Percentiles rank a stretch among this genome's conserved stretches.
These are phyloP conservation scores for Russula virescens DNA, from an alignment of 768 basidiomycete genomes.

Conservation along the genomic window DNA sequence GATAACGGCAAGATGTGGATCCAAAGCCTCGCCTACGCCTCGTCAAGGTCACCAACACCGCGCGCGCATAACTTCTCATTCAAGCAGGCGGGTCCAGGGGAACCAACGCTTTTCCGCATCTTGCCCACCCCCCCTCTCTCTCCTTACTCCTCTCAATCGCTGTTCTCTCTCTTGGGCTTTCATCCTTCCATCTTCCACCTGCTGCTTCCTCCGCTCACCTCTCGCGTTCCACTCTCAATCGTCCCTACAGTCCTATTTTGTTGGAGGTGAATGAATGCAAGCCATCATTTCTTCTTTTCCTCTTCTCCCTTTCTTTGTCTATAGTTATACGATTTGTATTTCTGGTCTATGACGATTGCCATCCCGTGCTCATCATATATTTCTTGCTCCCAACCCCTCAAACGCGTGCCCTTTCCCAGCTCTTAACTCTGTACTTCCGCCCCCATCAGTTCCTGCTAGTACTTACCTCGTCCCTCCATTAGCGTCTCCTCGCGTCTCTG, in stretches of 20 bases:
- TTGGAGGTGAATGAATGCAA: slow-evolving; percentile 14
- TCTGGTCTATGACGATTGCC: slow-evolving; percentile 7
- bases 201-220: background rate
- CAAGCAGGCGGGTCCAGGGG: too few relatives aligned
- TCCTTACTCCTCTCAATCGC: background rate
- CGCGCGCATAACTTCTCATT: background rate
- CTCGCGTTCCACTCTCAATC: background rate
- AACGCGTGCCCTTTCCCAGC: slow-evolving; percentile 22
- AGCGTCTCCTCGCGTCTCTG: slow-evolving; percentile 27
- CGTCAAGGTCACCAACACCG: too few relatives aligned
- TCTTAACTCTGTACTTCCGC: slow-evolving; percentile 29
- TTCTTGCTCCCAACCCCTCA: slow-evolving; percentile 4
- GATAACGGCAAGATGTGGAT: background rate
- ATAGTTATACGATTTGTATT: slow-evolving; percentile 3
- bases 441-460: slow-evolving; percentile 29
- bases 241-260: background rate
- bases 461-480: slow-evolving; percentile 28
- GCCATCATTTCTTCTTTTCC: background rate
- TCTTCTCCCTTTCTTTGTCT: background rate
- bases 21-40: too few relatives aligned
- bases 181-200: background rate
- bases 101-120: background rate
- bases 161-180: background rate
- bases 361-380: slow-evolving; percentile 17
- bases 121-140: background rate